Evolutionary conservation across 176 grass and related monocot species (phyloP).

Genomic region (Tillandsia leiboldiana): DNA sequence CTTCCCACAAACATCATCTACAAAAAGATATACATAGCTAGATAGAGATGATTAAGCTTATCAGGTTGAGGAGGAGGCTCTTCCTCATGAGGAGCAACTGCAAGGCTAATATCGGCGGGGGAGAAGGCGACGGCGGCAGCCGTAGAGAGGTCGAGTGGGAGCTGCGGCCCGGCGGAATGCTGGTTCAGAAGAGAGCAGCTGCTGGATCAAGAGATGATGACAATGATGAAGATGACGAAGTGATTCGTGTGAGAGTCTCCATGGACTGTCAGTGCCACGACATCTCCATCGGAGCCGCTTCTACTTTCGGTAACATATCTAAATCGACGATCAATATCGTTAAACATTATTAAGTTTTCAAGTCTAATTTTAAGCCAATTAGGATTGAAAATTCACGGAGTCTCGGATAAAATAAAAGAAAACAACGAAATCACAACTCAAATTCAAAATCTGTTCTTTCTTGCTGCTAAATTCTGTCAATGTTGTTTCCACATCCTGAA

Average conservation of each 20-base stretch:
- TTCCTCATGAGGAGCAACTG: conserved; percentile 39
- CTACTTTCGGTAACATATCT: conserved; percentile 44
- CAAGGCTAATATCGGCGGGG: conserved; percentile 18
- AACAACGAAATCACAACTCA: no score
- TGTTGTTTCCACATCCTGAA: not conserved
- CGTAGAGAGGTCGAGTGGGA: conserved; percentile 64
- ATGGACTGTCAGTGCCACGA: conserved; percentile 52
- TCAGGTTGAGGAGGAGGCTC: conserved; percentile 64
- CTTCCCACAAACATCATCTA: not conserved
- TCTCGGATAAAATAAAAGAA: no score
- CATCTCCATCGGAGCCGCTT: conserved; percentile 60
- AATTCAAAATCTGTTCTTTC: not conserved
- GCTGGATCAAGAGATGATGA: conserved; percentile 14
- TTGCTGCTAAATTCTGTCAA: not conserved
- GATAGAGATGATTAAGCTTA: conserved; percentile 52
- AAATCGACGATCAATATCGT: not conserved
- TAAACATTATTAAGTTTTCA: no score
- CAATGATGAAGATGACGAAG: conserved; percentile 13
- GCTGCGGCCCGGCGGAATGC: conserved; percentile 67
- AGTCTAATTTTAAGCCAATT: no score
- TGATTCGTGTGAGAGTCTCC: conserved; percentile 34
- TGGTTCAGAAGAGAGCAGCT: conserved; percentile 58
- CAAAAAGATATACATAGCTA: not conserved
- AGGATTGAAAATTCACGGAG: no score
- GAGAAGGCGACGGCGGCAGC: conserved; percentile 35